Percentiles rank a stretch among this genome's conserved stretches.
phyloP scores from a whole-genome alignment of 1,284 basidiomycete species.

The Apiotrichum mycotoxinovorans region DNA sequence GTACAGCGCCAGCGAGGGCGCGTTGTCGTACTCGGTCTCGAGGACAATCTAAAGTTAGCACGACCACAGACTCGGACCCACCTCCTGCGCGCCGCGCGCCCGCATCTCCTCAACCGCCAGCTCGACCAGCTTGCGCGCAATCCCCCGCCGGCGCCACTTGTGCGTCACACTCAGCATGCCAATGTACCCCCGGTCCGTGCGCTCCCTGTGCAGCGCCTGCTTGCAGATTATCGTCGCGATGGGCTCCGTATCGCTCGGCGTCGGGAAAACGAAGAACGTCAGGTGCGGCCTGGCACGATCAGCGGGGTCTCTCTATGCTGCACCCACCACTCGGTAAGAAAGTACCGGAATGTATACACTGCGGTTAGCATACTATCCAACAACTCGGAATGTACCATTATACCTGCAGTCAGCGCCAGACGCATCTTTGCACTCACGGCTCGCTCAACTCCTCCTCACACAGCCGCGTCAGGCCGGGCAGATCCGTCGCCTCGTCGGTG shows the following conservation, averaged over 20 bases:
- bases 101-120: slow-evolving; percentile 79
- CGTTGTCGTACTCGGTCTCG: slow-evolving; percentile 95
- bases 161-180: slow-evolving; percentile 91
- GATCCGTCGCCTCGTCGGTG: slow-evolving; percentile 60
- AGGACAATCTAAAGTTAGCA: slow-evolving; percentile 67
- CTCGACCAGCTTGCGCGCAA: slow-evolving; percentile 74
- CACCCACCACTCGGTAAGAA: slow-evolving; percentile 82
- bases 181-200: slow-evolving; percentile 85
- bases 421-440: slow-evolving; percentile 66
- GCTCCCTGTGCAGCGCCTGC: slow-evolving; percentile 76
- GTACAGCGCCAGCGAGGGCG: slow-evolving; percentile 79
- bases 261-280: slow-evolving; percentile 68
- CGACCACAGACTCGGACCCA: slow-evolving; percentile 41
- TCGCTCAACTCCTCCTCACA: slow-evolving; percentile 91
- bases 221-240: slow-evolving; percentile 95
- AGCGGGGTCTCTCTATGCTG: not conserved
- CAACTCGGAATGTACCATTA: slow-evolving; percentile 18
- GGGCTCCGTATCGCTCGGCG: slow-evolving; percentile 50
- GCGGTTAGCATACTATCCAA: slow-evolving; percentile 1
- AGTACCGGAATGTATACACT: slow-evolving; percentile 65
- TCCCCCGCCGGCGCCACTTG: slow-evolving; percentile 76
- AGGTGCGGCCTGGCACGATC: slow-evolving; percentile 78
- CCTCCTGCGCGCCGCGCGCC: slow-evolving; percentile 74
- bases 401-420: slow-evolving; percentile 17
- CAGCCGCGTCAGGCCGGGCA: slow-evolving; percentile 74